Percentiles rank a stretch among this genome's conserved stretches.
phyloP scores from a whole-genome alignment of 1,139 yeast genomes.

The Geotrichum bryndzae region DNA sequence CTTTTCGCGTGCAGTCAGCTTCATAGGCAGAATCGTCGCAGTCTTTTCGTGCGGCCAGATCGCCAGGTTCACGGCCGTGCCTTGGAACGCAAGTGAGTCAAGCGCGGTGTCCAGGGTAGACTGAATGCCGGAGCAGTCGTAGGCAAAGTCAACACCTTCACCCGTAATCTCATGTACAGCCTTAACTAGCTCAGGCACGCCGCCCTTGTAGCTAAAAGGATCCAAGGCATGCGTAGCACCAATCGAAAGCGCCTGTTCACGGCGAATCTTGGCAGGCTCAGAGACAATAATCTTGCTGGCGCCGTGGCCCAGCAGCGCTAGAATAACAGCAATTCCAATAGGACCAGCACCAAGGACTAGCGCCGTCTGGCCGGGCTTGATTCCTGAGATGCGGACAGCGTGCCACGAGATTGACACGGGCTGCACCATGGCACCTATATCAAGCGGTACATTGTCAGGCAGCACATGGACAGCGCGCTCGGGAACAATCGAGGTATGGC shows the following conservation, averaged over 20 bases:
- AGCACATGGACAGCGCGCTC: slow-evolving; percentile 34
- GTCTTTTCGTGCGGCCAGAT: slow-evolving; percentile 45
- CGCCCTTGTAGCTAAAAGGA: slow-evolving; percentile 30
- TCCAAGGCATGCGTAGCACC: slow-evolving; percentile 47
- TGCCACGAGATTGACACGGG: slow-evolving; percentile 59
- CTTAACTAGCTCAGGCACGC: slow-evolving; percentile 28
- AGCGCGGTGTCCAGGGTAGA: slow-evolving; percentile 50
- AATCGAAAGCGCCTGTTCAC: slow-evolving; percentile 46
- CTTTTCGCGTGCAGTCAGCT: slow-evolving; percentile 42
- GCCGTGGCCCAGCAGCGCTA: slow-evolving; percentile 50
- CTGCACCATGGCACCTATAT: slow-evolving; percentile 52
- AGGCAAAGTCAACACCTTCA: slow-evolving; percentile 52
- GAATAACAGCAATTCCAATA: slow-evolving; percentile 41
- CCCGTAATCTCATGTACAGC: slow-evolving; percentile 37
- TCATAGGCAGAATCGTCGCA: slow-evolving; percentile 43
- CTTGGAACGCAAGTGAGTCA: slow-evolving; percentile 50
- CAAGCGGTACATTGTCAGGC: slow-evolving; percentile 46
- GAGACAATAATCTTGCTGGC: slow-evolving; percentile 51
- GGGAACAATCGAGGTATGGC: slow-evolving; percentile 47
- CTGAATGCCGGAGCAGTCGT: slow-evolving; percentile 59
- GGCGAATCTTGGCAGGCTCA: slow-evolving; percentile 53
- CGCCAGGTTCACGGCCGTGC: slow-evolving; percentile 59
- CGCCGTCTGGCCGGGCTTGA: slow-evolving; percentile 41
- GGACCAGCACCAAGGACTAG: slow-evolving; percentile 60
- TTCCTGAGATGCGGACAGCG: slow-evolving; percentile 45